Evolutionary conservation across 1,284 basidiomycete genomes (phyloP).

Genomic region (Marasmius fiardii): DNA sequence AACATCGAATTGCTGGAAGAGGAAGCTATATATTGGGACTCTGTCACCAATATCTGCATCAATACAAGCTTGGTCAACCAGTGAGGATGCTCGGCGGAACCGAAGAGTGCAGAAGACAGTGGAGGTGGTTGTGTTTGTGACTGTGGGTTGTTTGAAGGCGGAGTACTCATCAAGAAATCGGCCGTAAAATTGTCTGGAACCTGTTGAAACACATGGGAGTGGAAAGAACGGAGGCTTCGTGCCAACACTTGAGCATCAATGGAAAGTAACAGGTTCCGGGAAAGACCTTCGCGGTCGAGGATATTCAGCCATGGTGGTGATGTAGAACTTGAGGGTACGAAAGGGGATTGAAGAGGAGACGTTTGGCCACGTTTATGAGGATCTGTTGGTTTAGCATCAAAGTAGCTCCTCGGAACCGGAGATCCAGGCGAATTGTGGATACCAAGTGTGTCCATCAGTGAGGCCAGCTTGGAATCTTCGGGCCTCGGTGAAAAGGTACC

Average conservation of each 20-base stretch:
- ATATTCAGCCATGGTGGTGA: conserved; percentile 37
- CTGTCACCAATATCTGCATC: conserved; percentile 62
- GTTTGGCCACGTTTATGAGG: conserved; percentile 14
- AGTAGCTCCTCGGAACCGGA: conserved; percentile 22
- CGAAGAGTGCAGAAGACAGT: conserved; percentile 48
- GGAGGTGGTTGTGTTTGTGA: conserved; percentile 13
- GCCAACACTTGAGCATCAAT: conserved; percentile 58
- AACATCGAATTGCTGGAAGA: conserved; percentile 1
- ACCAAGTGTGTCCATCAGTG: conserved; percentile 44
- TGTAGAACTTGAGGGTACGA: conserved; percentile 11
- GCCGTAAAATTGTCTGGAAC: conserved; percentile 48
- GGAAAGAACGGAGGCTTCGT: conserved; percentile 56
- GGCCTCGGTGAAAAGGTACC: conserved; percentile 63
- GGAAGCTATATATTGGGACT: conserved; percentile 29
- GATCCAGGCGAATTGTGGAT: conserved; percentile 21
- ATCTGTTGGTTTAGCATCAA: conserved; percentile 15
- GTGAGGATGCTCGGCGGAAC: conserved; percentile 67
- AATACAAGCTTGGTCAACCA: conserved; percentile 75
- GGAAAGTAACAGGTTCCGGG: conserved; percentile 57
- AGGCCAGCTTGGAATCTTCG: conserved; percentile 33
- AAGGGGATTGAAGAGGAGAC: conserved; percentile 6
- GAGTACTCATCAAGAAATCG: conserved; percentile 27
- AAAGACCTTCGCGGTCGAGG: conserved; percentile 63
- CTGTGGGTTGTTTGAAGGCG: conserved; percentile 15
- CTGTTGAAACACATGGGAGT: conserved; percentile 47